A percentile compares a stretch with the other conserved stretches of the same genome.
Evolutionary conservation across 345 rosid genomes (phyloP).

Genomic region (Ricinus communis): DNA sequence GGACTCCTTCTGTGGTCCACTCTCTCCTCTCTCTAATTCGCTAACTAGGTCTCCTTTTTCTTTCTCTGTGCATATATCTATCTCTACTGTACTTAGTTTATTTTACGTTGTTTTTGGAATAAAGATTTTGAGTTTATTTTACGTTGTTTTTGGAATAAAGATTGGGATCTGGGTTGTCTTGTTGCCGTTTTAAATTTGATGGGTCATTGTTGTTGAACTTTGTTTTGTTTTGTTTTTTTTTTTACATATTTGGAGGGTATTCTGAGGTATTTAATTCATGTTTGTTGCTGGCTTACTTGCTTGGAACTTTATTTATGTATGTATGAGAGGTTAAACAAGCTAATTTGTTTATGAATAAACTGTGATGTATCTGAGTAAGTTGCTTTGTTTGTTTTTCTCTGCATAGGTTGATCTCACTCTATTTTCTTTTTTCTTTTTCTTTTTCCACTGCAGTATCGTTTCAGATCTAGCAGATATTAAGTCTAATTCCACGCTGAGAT

Average conservation of each 20-base stretch:
- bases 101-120: neutral
- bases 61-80: neutral
- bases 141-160: neutral
- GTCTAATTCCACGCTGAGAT: neutral
- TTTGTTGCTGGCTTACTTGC: neutral
- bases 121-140: neutral
- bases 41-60: conserved; percentile 15
- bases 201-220: neutral
- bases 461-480: conserved; percentile 11
- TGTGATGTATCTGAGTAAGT: neutral
- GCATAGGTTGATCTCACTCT: neutral
- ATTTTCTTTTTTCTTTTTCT: neutral
- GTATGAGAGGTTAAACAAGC: neutral
- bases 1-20: no score
- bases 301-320: neutral
- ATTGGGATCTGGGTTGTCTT: conserved; percentile 27
- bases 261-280: no score
- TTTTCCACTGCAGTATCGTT: neutral
- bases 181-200: conserved; percentile 16
- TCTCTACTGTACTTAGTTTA: neutral
- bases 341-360: neutral
- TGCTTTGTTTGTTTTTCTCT: neutral
- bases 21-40: no score
- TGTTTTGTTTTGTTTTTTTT: neutral
- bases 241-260: neutral